phyloP scores from a whole-genome alignment of 257 asterid genomes.

The Nicotiana undulata region DNA sequence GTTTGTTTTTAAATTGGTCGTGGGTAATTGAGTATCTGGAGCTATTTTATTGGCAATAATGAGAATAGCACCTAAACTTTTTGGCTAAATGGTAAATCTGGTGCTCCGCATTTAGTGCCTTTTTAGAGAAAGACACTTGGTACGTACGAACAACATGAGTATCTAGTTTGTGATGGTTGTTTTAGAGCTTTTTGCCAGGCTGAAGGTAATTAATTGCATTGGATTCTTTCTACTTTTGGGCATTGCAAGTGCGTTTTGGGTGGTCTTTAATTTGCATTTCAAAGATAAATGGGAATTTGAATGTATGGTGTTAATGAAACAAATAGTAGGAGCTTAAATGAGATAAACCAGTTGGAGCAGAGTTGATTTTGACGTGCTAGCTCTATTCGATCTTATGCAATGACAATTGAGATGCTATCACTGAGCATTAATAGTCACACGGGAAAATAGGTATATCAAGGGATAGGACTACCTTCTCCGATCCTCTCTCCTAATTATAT shows the following conservation, averaged over 20 bases:
- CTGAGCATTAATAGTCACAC: neutral
- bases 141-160: neutral
- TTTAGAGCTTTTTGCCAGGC: neutral
- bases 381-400: no score
- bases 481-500: no score
- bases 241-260: neutral
- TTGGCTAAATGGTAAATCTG: neutral
- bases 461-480: no score
- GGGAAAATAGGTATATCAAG: no score
- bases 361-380: neutral
- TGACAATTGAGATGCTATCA: neutral
- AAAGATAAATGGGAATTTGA: neutral
- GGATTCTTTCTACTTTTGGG: neutral
- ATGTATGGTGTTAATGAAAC: neutral
- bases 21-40: conserved; percentile 3
- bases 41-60: neutral
- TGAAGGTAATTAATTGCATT: neutral
- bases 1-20: neutral
- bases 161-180: neutral
- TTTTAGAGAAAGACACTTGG: conserved; percentile 12
- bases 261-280: neutral
- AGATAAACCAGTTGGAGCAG: neutral
- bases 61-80: neutral
- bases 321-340: no score
- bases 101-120: neutral